phyloP scores from a whole-genome alignment of 2,329 filamentous ascomycete genomes.

The Elsinoe australis region DNA sequence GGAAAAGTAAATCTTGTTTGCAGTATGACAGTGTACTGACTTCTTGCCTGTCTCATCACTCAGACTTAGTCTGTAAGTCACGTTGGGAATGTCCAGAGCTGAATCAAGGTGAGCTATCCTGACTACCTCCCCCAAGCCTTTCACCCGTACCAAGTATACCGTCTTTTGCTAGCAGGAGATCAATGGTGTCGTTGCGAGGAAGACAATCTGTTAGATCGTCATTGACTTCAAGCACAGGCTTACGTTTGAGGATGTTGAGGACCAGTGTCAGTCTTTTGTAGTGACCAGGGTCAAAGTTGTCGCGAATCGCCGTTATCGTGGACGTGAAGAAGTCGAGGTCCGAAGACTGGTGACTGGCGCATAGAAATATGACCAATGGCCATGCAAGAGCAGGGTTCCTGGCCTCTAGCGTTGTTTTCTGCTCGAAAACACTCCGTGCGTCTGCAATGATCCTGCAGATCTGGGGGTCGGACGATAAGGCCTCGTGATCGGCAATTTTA shows the following conservation, averaged over 20 bases:
- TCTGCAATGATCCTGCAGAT: not conserved
- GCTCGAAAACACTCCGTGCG: not conserved
- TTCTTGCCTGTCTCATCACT: too few relatives aligned
- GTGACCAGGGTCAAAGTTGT: constrained; percentile 1
- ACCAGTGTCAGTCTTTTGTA: not conserved
- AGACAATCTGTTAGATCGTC: too few relatives aligned
- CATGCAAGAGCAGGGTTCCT: not conserved
- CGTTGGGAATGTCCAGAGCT: too few relatives aligned
- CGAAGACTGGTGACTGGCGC: not conserved
- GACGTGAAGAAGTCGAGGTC: not conserved
- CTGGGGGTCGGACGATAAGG: not conserved
- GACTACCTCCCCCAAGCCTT: too few relatives aligned
- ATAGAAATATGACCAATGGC: not conserved
- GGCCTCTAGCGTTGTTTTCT: not conserved
- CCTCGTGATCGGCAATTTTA: not conserved
- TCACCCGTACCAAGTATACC: too few relatives aligned
- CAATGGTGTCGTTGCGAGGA: not conserved
- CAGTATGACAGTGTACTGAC: too few relatives aligned
- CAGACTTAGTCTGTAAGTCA: too few relatives aligned
- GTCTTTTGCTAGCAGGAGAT: not conserved
- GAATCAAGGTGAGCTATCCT: too few relatives aligned
- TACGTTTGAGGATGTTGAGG: not conserved
- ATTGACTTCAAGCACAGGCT: too few relatives aligned
- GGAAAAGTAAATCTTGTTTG: too few relatives aligned
- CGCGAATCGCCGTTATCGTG: not conserved